Percentiles rank a stretch among this genome's conserved stretches.
These are phyloP conservation scores for Ochromonas danica DNA, from an alignment of 108 stramenopile species.

Conservation along the genomic window DNA sequence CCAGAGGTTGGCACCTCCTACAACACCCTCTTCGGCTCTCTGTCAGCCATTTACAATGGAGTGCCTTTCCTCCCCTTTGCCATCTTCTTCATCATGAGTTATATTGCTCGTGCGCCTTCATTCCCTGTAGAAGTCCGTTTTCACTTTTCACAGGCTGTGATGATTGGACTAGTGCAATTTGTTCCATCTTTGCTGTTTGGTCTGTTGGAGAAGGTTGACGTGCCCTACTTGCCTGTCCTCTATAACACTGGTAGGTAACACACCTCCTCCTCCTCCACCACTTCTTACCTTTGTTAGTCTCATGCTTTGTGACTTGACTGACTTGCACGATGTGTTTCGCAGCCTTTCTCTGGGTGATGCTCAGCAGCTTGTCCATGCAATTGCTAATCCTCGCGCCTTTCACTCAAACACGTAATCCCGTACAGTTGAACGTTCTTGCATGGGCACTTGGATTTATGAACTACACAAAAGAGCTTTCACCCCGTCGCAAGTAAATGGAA, in stretches of 20 bases:
- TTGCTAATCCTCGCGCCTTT: neutral
- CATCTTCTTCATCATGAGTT: neutral
- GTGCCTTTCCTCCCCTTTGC: neutral
- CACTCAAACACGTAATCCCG: neutral
- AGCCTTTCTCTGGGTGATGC: neutral
- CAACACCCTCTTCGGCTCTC: neutral
- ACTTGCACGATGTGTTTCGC: too few relatives aligned
- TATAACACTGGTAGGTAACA: neutral
- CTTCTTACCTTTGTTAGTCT: neutral
- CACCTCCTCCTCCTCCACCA: neutral
- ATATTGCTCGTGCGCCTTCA: neutral
- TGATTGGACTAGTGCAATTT: neutral
- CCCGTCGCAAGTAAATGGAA: too few relatives aligned
- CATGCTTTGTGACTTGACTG: neutral
- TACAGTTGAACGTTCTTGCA: neutral
- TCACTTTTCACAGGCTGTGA: neutral
- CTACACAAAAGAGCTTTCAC: neutral
- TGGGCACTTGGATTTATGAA: neutral
- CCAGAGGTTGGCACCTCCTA: neutral
- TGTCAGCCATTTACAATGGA: neutral
- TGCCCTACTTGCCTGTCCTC: neutral
- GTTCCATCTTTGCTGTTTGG: neutral
- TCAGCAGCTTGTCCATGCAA: neutral
- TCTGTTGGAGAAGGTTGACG: neutral
- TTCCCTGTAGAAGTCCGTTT: neutral